Base-by-base conservation (phyloP, 2,329 filamentous ascomycete species). In the Microcera coccophila region DNA sequence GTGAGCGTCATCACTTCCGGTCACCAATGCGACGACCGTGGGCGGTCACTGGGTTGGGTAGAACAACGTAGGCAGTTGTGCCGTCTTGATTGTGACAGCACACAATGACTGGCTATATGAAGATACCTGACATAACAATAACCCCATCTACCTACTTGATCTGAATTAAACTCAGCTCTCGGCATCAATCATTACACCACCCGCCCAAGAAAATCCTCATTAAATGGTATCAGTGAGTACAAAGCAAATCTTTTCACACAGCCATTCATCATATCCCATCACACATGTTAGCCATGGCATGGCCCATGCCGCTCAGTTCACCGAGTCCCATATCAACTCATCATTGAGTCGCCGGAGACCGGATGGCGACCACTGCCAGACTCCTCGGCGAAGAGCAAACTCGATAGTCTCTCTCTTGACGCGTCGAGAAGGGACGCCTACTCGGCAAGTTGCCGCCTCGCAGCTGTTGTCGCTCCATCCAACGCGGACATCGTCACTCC, bases 391-490 rank as follows among this genome's bases (percentile, higher is more conserved):
- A 19, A 66, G 47, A 29, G 60, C 59, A 16, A 55, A 56, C 24
- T 59, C 53, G 14, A 64, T 55, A 24, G 53, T 57, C 40, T 67
- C 59, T 18, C 63, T 57, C 54, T 64, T 66, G 42, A 57, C 57
- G 17, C 46, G 48, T 28, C 60, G 55, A 16, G 58, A 48, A 15
- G 50, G 44, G 2, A 48, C 45, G 20, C 45, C 51, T 4, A 54
- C 53, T 29, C 68, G 68, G 38, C 68, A 70, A 32, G 49, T 50
- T 5, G 62, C 60, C 33, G 68, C 66, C 18, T 64, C 58, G 44
- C 68, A 70, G 35, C 57, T 64, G 44, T 69, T 71, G 49, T 71
- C 65, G 15, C 54, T 67, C 68, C 68, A 70, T 35, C 67, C 66
- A 33, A 69, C 53, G 16, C 57, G 58, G 44, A 70, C 58, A 43